Evolutionary conservation across 1,139 yeast genomes (phyloP), one percentile per base, ranked within the genome.

Genomic region (Zygotorulaspora mrakii): DNA sequence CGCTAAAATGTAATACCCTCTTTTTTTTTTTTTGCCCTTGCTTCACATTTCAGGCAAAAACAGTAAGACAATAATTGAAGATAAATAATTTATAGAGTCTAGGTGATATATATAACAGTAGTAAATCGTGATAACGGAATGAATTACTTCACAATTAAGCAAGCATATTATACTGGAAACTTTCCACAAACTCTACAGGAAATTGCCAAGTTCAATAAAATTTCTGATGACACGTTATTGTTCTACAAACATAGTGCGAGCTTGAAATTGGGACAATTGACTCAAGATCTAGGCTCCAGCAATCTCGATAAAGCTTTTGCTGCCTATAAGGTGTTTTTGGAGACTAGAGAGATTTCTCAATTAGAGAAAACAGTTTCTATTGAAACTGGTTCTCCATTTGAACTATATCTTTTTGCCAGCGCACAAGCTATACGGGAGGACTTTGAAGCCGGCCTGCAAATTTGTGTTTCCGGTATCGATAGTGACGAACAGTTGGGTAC

Each of bases 141-240:
- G 62, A 61, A 57, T 35, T 52, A 52, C 34, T 62, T 59, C 41
- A 50, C 50, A 16, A 37, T 62, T 10, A 62, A 57, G 39, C 65
- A 62, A 35, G 53, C 50, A 29, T 62, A 53, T 43, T 61, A 61
- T 40, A 53, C 58, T 8, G 65, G 65, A 17, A 50, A 54, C 38
- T 60, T 48, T 37, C 21, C 47, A 5, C 52, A 53, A 29, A 48
- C 50, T 6, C 44, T 61, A 33, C 48, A 53, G 29, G 61, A 55
- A 38, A 40, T 54, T 17, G 53, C 47, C 24, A 47, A 48, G 33
- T 45, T 42, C 24, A 40, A 41, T 35, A 47, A 52, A 16, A 37
- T 45, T 10, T 43, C 47, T 28, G 61, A 57, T 43, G 60, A 57
- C 38, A 51, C 59, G 33, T 35, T 53, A 13, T 39, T 45, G 14